These are phyloP conservation scores for Fraxinus ornus DNA, from an alignment of 305 asterid genomes.

Conservation along the genomic window DNA sequence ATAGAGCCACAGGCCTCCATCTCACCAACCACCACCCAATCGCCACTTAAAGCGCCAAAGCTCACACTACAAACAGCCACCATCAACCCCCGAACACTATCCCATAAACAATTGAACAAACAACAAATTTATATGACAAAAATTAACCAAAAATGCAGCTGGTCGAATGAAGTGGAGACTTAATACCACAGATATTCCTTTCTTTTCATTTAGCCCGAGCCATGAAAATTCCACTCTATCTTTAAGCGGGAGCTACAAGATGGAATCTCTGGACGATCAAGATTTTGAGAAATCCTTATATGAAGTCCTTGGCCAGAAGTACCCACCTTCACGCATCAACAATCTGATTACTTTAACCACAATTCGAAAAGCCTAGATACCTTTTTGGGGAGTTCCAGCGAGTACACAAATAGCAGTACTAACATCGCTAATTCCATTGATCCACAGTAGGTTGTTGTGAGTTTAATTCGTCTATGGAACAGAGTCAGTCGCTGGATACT, in stretches of 20 bases:
- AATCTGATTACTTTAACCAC: constrained; percentile 25
- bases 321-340: constrained; percentile 51
- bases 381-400: constrained; percentile 51
- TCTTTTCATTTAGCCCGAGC: constrained; percentile 18
- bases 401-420: constrained; percentile 45
- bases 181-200: constrained; percentile 16
- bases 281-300: constrained; percentile 71
- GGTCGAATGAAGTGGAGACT: neutral
- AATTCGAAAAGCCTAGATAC: constrained; percentile 55
- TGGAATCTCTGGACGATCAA: constrained; percentile 38
- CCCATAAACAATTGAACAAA: neutral
- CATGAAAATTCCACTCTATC: constrained; percentile 20
- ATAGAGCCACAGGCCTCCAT: neutral
- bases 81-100: neutral
- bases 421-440: constrained; percentile 44
- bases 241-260: constrained; percentile 29
- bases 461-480: constrained; percentile 31
- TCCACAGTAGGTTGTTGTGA: constrained; percentile 52
- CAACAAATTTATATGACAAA: neutral
- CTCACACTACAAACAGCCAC: neutral
- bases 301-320: constrained; percentile 65
- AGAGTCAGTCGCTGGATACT: constrained; percentile 31
- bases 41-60: neutral
- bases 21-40: neutral
- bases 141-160: no score